Base-by-base conservation (phyloP, 768 basidiomycete genomes). In the Dendrothele bispora region DNA sequence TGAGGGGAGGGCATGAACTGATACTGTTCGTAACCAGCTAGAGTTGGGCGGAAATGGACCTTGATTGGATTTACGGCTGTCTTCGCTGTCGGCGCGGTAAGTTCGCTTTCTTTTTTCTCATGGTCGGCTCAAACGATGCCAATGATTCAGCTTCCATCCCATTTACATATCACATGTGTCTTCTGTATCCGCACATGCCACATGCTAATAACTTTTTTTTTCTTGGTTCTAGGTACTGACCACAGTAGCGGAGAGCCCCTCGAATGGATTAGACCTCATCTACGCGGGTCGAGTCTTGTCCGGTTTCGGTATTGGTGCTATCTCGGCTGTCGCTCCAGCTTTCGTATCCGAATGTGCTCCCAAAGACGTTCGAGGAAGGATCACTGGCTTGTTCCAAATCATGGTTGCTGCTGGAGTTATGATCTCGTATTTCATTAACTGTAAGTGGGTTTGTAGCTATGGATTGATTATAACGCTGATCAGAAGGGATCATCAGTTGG, bases 291-390 rank as follows among this genome's bases (percentile, higher is more conserved):
- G 91, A 48, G 86, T 91, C 35, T 69, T 92, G 41, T 80, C 85
- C 17, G 91, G 91, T 44, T 36, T 91, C 24, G 91, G 91, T 30
- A 84, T 93, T 41, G 91, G 92, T 55, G 85, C 77, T 5, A 90
- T 93, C 55, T 89, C 80, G 17, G 52, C 25, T 47, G 49, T 92
- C 3, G 83, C 90, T 1, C 93, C 91, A 5, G 83, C 89, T 1
- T 95, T 82, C 59, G 90, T 93, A 18, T 85, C 88, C 8, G 93
- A 95, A 63, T 91, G 90, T 62, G 77, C 84, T 2, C 93, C 93
- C 5, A 94, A 92, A 61, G 76, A 89, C 18, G 87, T 91, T 5
- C 84, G 92, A 51, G 91, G 91, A 5, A 77, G 88, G 40, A 89
- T 93, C 54, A 91, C 88, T 0, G 90, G 91, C 36, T 59, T 88